phyloP scores from a whole-genome alignment of 169 alveolate genomes.

The Toxoplasma gondii region DNA sequence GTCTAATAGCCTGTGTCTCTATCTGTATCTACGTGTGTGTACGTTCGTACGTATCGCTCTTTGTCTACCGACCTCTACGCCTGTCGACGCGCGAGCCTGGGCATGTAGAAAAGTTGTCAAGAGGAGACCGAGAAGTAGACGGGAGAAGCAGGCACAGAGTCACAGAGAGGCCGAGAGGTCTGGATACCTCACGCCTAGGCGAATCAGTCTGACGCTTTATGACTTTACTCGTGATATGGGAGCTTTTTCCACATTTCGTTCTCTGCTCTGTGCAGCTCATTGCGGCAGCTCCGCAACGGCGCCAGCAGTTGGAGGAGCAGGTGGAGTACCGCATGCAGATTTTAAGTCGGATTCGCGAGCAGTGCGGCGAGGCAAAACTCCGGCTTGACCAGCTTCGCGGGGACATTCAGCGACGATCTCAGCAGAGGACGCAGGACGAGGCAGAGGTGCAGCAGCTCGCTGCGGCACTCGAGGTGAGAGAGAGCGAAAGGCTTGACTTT shows the following conservation, averaged over 20 bases:
- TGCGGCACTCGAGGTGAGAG: constrained; percentile 29
- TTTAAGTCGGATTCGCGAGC: not conserved
- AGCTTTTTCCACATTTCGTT: not conserved
- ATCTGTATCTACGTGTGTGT: not conserved
- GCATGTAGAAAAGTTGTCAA: too few relatives aligned
- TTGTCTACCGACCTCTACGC: too few relatives aligned
- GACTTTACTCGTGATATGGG: too few relatives aligned
- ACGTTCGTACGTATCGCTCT: not conserved
- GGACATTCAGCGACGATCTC: not conserved
- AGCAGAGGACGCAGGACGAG: not conserved
- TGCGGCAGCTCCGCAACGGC: constrained; percentile 30
- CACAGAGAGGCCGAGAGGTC: too few relatives aligned
- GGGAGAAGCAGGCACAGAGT: too few relatives aligned
- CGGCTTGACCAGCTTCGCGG: not conserved
- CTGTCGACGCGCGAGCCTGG: too few relatives aligned
- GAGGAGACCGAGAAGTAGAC: too few relatives aligned
- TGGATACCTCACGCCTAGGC: too few relatives aligned
- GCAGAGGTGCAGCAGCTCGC: not conserved
- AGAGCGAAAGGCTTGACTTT: not conserved
- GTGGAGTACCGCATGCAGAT: not conserved
- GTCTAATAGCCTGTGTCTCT: not conserved
- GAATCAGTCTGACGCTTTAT: too few relatives aligned
- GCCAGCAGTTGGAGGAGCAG: constrained; percentile 35
- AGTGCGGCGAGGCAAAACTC: not conserved
- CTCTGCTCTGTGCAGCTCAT: not conserved